Evolutionary conservation across 352 stramenopile species (phyloP).

Genomic region (Phytophthora meadii): DNA sequence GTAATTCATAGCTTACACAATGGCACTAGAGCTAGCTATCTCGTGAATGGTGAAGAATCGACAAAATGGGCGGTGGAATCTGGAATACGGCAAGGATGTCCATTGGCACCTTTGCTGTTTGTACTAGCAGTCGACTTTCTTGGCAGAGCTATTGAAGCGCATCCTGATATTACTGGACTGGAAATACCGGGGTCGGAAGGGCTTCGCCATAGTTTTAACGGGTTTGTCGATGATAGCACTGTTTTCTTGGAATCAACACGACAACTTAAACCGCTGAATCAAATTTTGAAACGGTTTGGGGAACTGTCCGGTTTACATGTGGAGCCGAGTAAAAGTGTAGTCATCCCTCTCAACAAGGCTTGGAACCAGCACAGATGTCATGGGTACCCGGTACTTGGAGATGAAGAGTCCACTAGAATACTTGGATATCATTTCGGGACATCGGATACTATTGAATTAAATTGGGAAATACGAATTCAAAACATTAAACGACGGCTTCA

Average conservation of each 20-base stretch:
- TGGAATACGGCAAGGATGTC: constrained; percentile 15
- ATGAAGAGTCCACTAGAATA: not conserved
- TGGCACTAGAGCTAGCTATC: not conserved
- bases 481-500: too few relatives aligned
- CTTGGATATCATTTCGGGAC: not conserved
- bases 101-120: constrained; percentile 9
- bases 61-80: constrained; percentile 9
- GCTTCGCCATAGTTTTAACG: not conserved
- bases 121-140: constrained; percentile 10
- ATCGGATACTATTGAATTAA: too few relatives aligned
- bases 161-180: constrained; percentile 2
- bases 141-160: not conserved
- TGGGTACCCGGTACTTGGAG: not conserved
- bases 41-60: constrained; percentile 3
- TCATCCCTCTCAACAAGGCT: not conserved
- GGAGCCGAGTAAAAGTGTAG: not conserved
- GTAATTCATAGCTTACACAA: constrained; percentile 6
- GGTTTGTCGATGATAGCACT: constrained; percentile 15
- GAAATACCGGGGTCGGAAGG: not conserved
- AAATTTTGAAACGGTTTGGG: not conserved
- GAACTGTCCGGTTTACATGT: not conserved
- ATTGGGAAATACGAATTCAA: too few relatives aligned
- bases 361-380: not conserved
- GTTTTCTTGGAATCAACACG: not conserved
- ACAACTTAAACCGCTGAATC: not conserved